These are phyloP conservation scores for Trypanosoma platydactyli DNA, from an alignment of 208 protist species.

Conservation along the genomic window DNA sequence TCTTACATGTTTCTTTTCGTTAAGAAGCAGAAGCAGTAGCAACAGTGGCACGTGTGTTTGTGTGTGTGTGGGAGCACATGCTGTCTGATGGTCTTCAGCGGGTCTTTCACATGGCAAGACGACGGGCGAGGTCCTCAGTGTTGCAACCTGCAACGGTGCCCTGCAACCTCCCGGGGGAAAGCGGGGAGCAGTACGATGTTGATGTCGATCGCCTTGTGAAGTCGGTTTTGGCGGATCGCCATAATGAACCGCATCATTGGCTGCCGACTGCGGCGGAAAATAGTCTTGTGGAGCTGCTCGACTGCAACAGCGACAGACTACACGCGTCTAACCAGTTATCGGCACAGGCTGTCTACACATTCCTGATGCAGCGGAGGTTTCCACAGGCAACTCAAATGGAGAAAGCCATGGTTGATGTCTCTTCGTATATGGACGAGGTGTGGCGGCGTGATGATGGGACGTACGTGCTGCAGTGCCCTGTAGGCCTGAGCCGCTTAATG, in stretches of 20 bases:
- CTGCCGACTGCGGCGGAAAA: constrained; percentile 22
- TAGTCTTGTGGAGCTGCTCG: constrained; percentile 23
- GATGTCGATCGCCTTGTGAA: background rate
- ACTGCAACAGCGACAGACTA: background rate
- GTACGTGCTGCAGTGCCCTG: constrained; percentile 3
- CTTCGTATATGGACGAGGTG: constrained; percentile 9
- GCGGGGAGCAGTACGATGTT: background rate
- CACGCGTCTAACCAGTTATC: no score
- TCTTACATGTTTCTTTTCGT: no score
- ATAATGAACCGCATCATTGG: constrained; percentile 6
- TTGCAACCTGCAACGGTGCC: background rate
- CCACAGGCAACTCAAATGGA: no score
- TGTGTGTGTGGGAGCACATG: background rate
- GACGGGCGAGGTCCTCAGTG: background rate
- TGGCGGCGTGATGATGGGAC: background rate
- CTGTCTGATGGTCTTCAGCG: background rate
- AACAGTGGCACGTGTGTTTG: background rate
- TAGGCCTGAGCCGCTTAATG: constrained; percentile 17
- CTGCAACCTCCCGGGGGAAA: no score
- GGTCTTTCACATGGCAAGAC: constrained; percentile 16
- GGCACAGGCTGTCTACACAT: no score
- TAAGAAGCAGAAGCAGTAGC: no score
- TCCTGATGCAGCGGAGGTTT: no score
- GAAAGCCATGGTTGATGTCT: no score
- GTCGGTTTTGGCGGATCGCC: background rate